phyloP scores from a whole-genome alignment of 805 yeast species.

The Starmera dryadoides region DNA sequence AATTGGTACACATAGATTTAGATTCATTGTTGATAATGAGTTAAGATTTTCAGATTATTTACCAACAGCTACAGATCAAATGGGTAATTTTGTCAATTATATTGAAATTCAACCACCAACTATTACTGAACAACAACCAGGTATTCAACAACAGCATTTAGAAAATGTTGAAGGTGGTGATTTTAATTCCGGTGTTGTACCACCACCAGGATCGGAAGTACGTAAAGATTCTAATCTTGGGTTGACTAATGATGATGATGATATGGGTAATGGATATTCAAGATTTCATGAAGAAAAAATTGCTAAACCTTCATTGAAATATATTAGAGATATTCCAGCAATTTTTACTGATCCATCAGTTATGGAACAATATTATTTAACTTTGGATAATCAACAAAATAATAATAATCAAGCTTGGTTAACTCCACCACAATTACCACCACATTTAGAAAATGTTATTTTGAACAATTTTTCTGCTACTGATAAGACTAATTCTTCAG shows the following conservation, averaged over 20 bases:
- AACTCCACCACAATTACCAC: conserved; percentile 95
- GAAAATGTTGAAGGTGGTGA: conserved; percentile 4
- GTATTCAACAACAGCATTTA: conserved; percentile 3
- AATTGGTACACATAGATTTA: conserved; percentile 86
- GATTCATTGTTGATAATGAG: conserved; percentile 92
- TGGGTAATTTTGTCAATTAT: conserved; percentile 93
- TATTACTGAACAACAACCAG: conserved; percentile 9
- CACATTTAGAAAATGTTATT: conserved; percentile 91
- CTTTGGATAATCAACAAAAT: conserved; percentile 62
- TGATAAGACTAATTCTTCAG: conserved; percentile 74
- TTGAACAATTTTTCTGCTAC: conserved; percentile 59
- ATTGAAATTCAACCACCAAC: conserved; percentile 57
- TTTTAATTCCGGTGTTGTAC: conserved; percentile 2
- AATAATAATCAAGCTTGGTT: conserved; percentile 53
- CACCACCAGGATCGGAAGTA: conserved; percentile 1
- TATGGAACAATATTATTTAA: conserved; percentile 78
- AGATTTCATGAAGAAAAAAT: conserved; percentile 62
- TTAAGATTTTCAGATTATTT: conserved; percentile 78
- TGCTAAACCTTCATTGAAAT: conserved; percentile 24
- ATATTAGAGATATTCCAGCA: conserved; percentile 69
- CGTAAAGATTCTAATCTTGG: conserved; percentile 54
- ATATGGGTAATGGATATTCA: conserved; percentile 76
- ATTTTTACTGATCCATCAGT: conserved; percentile 80
- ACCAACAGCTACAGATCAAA: conserved; percentile 96
- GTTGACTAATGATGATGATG: conserved; percentile 62